Evolutionary conservation across 345 rosid species (phyloP).

Genomic region (Kernera saxatilis): DNA sequence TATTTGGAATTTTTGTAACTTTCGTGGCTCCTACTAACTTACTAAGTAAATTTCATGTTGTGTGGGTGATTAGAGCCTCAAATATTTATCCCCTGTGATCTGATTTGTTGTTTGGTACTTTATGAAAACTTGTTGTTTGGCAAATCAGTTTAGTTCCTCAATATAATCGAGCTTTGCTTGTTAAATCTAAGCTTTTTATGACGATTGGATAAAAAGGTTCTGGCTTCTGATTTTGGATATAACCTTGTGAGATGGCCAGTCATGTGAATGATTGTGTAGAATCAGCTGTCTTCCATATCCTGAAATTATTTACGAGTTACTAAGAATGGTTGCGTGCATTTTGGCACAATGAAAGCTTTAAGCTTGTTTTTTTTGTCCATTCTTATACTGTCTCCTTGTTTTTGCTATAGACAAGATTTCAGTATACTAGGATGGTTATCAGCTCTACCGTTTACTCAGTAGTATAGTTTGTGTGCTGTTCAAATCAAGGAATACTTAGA

Average conservation of each 20-base stretch:
- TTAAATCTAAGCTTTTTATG: not conserved
- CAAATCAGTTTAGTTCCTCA: not conserved
- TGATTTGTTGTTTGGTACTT: not conserved
- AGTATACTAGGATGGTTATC: not conserved
- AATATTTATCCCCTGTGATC: not conserved
- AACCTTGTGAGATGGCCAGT: not conserved
- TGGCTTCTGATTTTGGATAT: not conserved
- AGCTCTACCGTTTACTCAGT: not conserved
- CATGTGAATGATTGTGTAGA: not conserved
- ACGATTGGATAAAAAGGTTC: not conserved
- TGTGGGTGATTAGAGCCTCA: not conserved
- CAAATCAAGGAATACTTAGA: not conserved
- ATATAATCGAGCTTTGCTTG: not conserved
- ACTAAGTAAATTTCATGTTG: not conserved
- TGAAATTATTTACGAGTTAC: not conserved
- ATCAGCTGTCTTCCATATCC: not conserved
- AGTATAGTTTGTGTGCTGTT: not conserved
- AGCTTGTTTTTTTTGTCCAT: not conserved
- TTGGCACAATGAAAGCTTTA: not conserved
- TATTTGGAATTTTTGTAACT: not conserved
- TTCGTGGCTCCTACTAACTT: not conserved
- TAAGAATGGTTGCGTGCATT: not conserved
- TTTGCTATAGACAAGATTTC: not conserved
- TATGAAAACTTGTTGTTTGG: not conserved
- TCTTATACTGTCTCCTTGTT: not conserved